Evolutionary conservation across 139 green algal species (phyloP).

Genomic region (Trebouxia sp.): DNA sequence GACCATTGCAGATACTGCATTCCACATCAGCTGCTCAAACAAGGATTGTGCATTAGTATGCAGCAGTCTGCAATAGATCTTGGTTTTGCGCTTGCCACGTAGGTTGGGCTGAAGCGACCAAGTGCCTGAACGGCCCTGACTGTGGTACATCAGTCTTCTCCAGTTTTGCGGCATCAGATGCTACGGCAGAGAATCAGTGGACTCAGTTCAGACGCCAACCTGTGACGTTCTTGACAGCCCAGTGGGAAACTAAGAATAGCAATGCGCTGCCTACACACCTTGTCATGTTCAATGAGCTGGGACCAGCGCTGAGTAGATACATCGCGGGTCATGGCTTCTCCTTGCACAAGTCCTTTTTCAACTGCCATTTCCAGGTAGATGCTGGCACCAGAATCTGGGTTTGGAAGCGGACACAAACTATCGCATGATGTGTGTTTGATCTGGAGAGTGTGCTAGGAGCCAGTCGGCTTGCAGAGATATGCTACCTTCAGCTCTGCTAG

Average conservation of each 20-base stretch:
- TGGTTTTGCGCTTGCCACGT: too few relatives aligned
- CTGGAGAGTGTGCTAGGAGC: too few relatives aligned
- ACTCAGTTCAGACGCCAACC: background rate
- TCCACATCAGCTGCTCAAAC: too few relatives aligned
- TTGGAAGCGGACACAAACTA: background rate
- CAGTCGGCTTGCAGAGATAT: too few relatives aligned
- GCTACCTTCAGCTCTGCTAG: too few relatives aligned
- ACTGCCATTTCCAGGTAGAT: conserved; percentile 5
- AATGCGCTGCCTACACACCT: background rate
- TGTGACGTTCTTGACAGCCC: background rate
- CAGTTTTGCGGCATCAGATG: background rate
- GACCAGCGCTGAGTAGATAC: background rate
- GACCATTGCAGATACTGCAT: too few relatives aligned
- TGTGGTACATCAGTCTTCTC: background rate
- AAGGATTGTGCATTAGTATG: too few relatives aligned
- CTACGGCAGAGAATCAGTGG: background rate
- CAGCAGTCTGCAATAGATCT: too few relatives aligned
- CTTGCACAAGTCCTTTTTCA: background rate
- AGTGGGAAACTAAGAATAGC: background rate
- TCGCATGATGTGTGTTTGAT: too few relatives aligned
- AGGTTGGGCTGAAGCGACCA: background rate
- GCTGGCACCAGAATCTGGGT: conserved; percentile 5
- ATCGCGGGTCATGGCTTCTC: background rate
- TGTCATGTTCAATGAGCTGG: conserved; percentile 9
- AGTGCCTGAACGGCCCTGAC: background rate